Evolutionary conservation across 768 basidiomycete genomes (phyloP).

Genomic region (Phylloporus sp.): DNA sequence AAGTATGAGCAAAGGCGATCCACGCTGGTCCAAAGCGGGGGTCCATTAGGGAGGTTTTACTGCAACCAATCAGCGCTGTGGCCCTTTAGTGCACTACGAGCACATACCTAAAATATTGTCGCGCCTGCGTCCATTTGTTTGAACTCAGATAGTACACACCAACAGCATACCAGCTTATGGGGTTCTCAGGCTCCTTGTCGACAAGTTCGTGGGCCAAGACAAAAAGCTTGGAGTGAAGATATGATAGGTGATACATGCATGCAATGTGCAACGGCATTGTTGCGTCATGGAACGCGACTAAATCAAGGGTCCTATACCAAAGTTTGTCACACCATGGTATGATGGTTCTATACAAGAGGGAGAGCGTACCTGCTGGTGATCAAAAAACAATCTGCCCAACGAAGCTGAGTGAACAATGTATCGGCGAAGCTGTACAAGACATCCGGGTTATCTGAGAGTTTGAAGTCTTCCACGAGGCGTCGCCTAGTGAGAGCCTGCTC

Average conservation of each 20-base stretch:
- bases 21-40: constrained; percentile 94
- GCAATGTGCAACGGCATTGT: constrained; percentile 94
- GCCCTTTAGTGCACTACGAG: not conserved
- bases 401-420: constrained; percentile 78
- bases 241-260: constrained; percentile 94
- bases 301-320: constrained; percentile 65
- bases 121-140: constrained; percentile 83
- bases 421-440: constrained; percentile 89
- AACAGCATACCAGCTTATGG: constrained; percentile 97
- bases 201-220: constrained; percentile 96
- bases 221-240: constrained; percentile 90
- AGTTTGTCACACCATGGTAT: not conserved
- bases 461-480: constrained; percentile 77
- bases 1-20: constrained; percentile 97
- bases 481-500: constrained; percentile 80
- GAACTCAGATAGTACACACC: constrained; percentile 93
- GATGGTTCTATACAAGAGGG: not conserved
- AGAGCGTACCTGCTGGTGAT: constrained; percentile 76
- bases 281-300: constrained; percentile 80
- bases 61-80: constrained; percentile 28
- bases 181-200: constrained; percentile 87
- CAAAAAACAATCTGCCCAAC: constrained; percentile 91
- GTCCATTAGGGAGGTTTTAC: constrained; percentile 96
- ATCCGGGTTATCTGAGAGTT: constrained; percentile 87
- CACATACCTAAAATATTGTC: constrained; percentile 88